A percentile compares a stretch with the other conserved stretches of the same genome.
Conservation (phyloP, 768 basidiomycete species). For the Sarcomyxa edulis region DNA sequence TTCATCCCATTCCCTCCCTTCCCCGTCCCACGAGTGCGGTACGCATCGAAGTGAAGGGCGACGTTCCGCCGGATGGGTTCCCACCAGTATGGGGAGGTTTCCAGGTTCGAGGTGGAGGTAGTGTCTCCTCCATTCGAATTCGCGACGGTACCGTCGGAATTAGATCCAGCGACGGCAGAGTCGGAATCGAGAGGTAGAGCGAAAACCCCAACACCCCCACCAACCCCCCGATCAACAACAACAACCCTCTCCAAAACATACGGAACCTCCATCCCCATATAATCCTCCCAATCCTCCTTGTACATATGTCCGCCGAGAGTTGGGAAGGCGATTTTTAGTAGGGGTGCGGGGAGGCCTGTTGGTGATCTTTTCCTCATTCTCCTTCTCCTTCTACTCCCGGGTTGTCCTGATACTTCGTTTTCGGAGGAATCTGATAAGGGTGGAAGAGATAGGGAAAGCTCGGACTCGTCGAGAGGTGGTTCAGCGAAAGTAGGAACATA, state of each 20-base stretch:
- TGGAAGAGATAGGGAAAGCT: background rate
- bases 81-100: constrained; percentile 64
- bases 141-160: too few species aligned
- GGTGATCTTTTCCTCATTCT: constrained; percentile 36
- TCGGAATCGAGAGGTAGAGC: too few species aligned
- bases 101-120: constrained; percentile 27
- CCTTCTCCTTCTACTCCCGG: too few species aligned
- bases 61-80: constrained; percentile 45
- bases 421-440: too few species aligned
- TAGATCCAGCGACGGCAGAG: too few species aligned
- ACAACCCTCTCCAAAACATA: constrained; percentile 75
- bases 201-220: background rate
- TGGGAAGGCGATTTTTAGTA: constrained; percentile 74
- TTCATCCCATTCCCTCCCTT: constrained; percentile 19
- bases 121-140: too few species aligned
- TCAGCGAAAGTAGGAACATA: constrained; percentile 58
- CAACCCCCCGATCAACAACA: constrained; percentile 58
- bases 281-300: constrained; percentile 74
- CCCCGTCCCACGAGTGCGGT: constrained; percentile 35
- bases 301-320: constrained; percentile 61
- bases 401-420: too few species aligned
- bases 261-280: constrained; percentile 58
- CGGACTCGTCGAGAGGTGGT: constrained; percentile 20
- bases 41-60: constrained; percentile 38
- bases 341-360: constrained; percentile 62